Evolutionary conservation across 2,329 filamentous ascomycete genomes (phyloP).

Genomic region (Venturia carpophila): DNA sequence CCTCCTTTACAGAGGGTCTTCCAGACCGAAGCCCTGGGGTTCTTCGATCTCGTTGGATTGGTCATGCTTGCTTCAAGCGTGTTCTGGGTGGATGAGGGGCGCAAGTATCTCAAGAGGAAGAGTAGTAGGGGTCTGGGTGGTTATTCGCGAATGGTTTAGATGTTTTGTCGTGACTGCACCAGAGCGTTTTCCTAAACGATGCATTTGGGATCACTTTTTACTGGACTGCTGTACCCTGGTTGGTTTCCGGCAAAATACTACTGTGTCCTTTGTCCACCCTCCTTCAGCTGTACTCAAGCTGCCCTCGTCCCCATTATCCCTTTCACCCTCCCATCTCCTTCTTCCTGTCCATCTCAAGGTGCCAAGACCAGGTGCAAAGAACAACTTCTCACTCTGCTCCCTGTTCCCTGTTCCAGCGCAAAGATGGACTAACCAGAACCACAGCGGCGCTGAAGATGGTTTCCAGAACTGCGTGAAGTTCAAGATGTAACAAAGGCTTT

Average conservation of each 20-base stretch:
- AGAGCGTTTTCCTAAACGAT: not conserved
- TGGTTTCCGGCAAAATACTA: not conserved
- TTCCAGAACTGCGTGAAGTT: constrained; percentile 42
- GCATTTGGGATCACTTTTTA: not conserved
- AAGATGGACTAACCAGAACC: constrained; percentile 51
- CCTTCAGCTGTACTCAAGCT: not conserved
- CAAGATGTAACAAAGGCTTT: not conserved
- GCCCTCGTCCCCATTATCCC: not conserved
- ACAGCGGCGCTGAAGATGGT: constrained; percentile 46
- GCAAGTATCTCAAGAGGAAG: constrained; percentile 55
- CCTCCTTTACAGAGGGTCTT: constrained; percentile 91
- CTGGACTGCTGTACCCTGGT: not conserved
- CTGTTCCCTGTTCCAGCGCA: constrained; percentile 42
- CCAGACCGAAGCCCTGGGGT: constrained; percentile 78
- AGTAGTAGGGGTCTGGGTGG: constrained; percentile 25
- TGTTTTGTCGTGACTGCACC: not conserved
- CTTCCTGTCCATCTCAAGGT: not conserved
- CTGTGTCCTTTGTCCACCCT: not conserved
- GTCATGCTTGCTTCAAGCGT: constrained; percentile 75
- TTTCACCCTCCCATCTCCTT: not conserved
- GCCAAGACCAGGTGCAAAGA: constrained; percentile 47
- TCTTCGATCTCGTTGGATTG: constrained; percentile 67
- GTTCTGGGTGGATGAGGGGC: constrained; percentile 87
- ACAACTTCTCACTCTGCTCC: constrained; percentile 42
- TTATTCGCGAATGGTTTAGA: constrained; percentile 34